Base-by-base conservation (phyloP, 208 protist species). In the Naegleria lovaniensis region DNA sequence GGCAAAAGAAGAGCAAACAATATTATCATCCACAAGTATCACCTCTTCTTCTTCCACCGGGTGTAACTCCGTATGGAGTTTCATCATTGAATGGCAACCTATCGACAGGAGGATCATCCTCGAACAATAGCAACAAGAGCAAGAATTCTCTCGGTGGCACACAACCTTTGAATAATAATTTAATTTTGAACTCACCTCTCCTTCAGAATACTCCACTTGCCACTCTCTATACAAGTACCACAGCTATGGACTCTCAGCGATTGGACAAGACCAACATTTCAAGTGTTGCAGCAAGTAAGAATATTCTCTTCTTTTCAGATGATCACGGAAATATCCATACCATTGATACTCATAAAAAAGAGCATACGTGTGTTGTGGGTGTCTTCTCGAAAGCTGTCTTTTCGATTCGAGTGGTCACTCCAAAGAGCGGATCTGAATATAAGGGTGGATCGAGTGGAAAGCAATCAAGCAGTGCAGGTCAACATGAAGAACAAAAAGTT, bases 1-100 rank as follows among this genome's bases (percentile, higher is more conserved):
- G 67, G 67, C 67, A 79, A 79, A 79, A 79, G 67, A 79, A 79
- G 67, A 79, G 67, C n/a, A 79, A 79, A 79, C 25, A 36, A 29
- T 79, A 36, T 79, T 33, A 79, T 33, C 67, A 79, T 33, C 67
- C 67, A 36, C 67, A 79, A 79, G n/a, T 79, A 36, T 15, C 55
- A 15, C 11, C 11, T 19, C 55, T 67, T 29, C 55, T 67, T 19
- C 43, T 48, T 48, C 16, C 16, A 36, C 67, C 19, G n/a, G 67
- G 16, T 79, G 67, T 79, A 13, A 15, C 11, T 29, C 13, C 58
- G 13, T 16, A 75, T 29, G 25, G 25, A 75, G 3, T 11, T 22
- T 75, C 58, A n/a, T 75, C 58, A 1, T 22, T 4, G 25, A 29
- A 29, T 75, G 13, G 19, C 3, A 75, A 75, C 25, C n/a, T n/a